These are phyloP conservation scores for Calonectria crousiana DNA, from an alignment of 2,329 filamentous ascomycete species.

Conservation along the genomic window DNA sequence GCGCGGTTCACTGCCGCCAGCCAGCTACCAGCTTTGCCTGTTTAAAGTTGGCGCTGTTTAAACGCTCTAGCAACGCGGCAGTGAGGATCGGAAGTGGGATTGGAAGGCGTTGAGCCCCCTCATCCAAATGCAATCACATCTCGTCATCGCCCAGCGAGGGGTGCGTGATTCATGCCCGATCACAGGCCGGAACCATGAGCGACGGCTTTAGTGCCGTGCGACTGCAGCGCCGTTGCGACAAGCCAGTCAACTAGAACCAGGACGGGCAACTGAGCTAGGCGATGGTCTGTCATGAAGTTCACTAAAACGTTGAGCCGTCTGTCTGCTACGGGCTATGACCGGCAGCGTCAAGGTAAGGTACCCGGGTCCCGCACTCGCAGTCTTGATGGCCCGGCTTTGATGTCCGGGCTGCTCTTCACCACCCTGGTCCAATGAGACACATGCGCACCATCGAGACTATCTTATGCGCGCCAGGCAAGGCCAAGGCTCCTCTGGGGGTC, in stretches of 20 bases:
- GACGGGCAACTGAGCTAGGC: constrained; percentile 10
- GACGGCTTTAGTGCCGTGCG: constrained; percentile 35
- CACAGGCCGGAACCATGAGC: constrained; percentile 33
- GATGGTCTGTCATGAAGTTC: constrained; percentile 13
- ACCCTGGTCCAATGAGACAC: constrained; percentile 23
- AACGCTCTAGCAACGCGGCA: constrained; percentile 12
- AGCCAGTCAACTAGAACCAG: constrained; percentile 15
- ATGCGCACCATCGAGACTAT: constrained; percentile 23
- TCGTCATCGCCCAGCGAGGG: constrained; percentile 14
- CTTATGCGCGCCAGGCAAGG: constrained; percentile 18
- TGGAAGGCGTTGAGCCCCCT: background rate
- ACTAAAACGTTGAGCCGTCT: constrained; percentile 8
- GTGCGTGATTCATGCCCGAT: constrained; percentile 36
- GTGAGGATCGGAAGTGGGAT: constrained; percentile 9
- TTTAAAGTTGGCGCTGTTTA: background rate
- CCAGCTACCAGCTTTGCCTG: constrained; percentile 8
- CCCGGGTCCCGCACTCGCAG: constrained; percentile 31
- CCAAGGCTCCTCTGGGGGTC: background rate
- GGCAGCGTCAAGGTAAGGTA: constrained; percentile 41
- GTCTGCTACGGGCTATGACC: constrained; percentile 21
- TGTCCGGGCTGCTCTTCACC: background rate
- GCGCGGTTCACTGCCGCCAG: constrained; percentile 31
- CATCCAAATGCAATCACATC: background rate
- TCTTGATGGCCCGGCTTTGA: constrained; percentile 11
- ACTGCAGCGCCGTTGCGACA: constrained; percentile 42